Conservation (phyloP, 1,284 basidiomycete genomes). For the Malassezia psittaci region DNA sequence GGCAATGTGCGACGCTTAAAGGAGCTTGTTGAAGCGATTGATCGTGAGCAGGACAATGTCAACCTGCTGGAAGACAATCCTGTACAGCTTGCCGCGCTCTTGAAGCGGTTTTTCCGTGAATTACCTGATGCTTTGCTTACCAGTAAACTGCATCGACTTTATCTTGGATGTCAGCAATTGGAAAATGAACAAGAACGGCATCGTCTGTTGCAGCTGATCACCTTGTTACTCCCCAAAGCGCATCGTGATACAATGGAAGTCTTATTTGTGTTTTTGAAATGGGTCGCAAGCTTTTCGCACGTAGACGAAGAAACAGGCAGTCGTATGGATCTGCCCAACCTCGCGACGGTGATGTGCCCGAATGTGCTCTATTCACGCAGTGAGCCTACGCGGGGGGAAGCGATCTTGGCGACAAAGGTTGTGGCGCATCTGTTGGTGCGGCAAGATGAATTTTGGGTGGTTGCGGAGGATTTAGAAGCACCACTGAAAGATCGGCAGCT, state of each 20-base stretch:
- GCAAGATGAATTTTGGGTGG: conserved; percentile 70
- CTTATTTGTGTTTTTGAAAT: conserved; percentile 93
- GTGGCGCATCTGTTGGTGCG: conserved; percentile 63
- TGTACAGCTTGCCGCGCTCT: conserved; percentile 86
- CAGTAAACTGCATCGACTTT: conserved; percentile 78
- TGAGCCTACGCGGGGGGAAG: conserved; percentile 83
- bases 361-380: conserved; percentile 80
- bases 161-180: conserved; percentile 76
- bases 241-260: conserved; percentile 97
- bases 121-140: conserved; percentile 92
- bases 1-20: conserved; percentile 90
- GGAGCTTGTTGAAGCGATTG: conserved; percentile 79
- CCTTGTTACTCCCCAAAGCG: conserved; percentile 75
- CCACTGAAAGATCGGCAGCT: conserved; percentile 41
- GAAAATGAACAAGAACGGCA: conserved; percentile 67
- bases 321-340: conserved; percentile 93
- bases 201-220: conserved; percentile 74
- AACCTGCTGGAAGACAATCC: conserved; percentile 90
- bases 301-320: conserved; percentile 95
- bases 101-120: conserved; percentile 94
- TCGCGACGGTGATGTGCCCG: conserved; percentile 95
- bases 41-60: conserved; percentile 71
- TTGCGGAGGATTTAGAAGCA: conserved; percentile 37
- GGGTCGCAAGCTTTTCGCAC: conserved; percentile 98
- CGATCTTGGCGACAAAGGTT: conserved; percentile 69